phyloP scores from a whole-genome alignment of 148 eudicot species.

The Heliosperma pusillum region DNA sequence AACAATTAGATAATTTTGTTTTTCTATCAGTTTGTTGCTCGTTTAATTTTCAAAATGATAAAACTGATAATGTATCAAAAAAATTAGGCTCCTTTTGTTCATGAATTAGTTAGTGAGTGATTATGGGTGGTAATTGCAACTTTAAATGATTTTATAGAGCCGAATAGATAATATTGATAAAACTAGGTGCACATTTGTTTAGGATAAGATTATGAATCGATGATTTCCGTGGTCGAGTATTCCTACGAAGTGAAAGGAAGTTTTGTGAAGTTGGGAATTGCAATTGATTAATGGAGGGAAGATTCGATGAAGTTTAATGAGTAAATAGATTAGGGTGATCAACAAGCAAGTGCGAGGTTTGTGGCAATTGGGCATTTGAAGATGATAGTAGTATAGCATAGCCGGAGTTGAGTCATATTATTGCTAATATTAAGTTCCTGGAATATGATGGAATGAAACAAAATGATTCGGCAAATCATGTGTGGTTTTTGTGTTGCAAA shows the following conservation, averaged over 20 bases:
- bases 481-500: background rate
- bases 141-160: too few species aligned
- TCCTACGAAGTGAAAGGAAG: background rate
- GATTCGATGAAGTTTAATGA: background rate
- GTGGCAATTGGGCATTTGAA: background rate
- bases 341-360: too few species aligned
- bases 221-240: background rate
- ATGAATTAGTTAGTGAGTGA: background rate
- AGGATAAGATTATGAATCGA: background rate
- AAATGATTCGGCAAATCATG: background rate
- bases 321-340: background rate
- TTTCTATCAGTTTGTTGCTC: background rate
- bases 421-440: background rate
- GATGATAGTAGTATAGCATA: background rate
- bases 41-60: background rate
- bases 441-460: background rate
- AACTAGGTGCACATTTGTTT: background rate
- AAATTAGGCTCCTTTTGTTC: background rate
- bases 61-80: background rate
- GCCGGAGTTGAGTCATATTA: background rate
- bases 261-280: background rate
- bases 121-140: too few species aligned
- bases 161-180: too few species aligned
- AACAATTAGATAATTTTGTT: background rate
- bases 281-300: background rate